A percentile compares a stretch with the other conserved stretches of the same genome.
phyloP scores from a whole-genome alignment of 495 filamentous ascomycete genomes.

The Tetracladium marchalianum region DNA sequence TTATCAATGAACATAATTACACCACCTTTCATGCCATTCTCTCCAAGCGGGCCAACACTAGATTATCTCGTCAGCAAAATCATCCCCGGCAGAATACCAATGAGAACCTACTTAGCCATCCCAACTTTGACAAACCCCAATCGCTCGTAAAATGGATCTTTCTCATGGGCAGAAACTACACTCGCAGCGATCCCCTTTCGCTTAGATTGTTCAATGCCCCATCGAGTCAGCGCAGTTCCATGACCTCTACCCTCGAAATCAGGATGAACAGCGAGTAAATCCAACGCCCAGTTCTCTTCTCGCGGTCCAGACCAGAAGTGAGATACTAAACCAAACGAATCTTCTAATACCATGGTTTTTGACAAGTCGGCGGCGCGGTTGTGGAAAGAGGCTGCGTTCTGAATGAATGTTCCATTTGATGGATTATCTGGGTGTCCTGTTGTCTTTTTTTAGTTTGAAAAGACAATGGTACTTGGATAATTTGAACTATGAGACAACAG shows the following conservation, averaged over 20 bases:
- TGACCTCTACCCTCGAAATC: slow-evolving; percentile 37
- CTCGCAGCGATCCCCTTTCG: slow-evolving; percentile 17
- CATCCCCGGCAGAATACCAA: too few species aligned
- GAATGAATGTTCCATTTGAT: too few species aligned
- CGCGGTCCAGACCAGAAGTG: neutral
- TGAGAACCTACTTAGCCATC: neutral
- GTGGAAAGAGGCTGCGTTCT: neutral
- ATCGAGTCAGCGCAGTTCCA: slow-evolving; percentile 36
- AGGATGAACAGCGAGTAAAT: slow-evolving; percentile 37
- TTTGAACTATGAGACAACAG: too few species aligned
- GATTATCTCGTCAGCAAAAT: too few species aligned
- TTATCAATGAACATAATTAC: slow-evolving; percentile 1
- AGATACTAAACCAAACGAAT: neutral
- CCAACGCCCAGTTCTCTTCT: neutral
- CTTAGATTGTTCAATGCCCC: slow-evolving; percentile 38
- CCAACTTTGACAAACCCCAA: slow-evolving; percentile 1
- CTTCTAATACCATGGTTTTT: neutral
- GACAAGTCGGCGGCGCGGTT: slow-evolving; percentile 3
- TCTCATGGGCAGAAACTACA: neutral
- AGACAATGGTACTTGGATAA: too few species aligned
- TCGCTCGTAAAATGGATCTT: slow-evolving; percentile 1
- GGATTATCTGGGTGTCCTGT: too few species aligned
- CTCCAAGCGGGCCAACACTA: neutral
- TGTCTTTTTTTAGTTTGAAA: too few species aligned
- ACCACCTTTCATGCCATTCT: neutral